Conservation (phyloP, 2,329 filamentous ascomycete species). For the Pseudogymnoascus sp. region DNA sequence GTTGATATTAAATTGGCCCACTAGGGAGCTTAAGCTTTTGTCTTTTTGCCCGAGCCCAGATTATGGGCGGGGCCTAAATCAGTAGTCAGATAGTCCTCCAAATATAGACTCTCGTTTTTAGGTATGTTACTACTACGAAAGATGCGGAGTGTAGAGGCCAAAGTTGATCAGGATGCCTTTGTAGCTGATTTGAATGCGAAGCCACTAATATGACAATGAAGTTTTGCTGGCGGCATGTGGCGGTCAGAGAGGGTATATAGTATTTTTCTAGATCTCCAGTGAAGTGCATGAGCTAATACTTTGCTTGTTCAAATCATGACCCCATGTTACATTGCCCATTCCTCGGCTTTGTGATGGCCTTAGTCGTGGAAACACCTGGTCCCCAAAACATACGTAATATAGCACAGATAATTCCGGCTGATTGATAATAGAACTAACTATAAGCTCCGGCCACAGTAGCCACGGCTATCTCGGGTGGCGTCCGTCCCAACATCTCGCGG, state of each 20-base stretch:
- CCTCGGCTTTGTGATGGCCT: no score
- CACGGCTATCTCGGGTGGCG: background rate
- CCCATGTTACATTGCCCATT: no score
- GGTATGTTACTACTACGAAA: no score
- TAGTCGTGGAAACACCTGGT: no score
- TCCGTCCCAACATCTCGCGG: background rate
- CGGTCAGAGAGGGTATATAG: background rate
- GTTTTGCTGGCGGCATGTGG: background rate
- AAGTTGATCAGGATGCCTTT: background rate
- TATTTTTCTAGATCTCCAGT: background rate
- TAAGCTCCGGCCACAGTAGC: background rate
- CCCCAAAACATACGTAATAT: no score
- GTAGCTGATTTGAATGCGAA: background rate
- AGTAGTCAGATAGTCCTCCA: background rate
- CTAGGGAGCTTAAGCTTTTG: background rate
- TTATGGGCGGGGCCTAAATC: background rate
- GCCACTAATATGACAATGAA: background rate
- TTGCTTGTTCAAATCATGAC: no score
- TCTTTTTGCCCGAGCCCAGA: background rate
- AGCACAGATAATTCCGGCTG: no score
- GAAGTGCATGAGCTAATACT: no score
- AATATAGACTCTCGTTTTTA: background rate
- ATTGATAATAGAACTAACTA: background rate
- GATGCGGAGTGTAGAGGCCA: background rate
- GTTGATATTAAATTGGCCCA: background rate